A percentile compares a stretch with the other conserved stretches of the same genome.
These are phyloP conservation scores for Aspergillus proliferans DNA, from an alignment of 2,329 filamentous ascomycete species.

Conservation along the genomic window DNA sequence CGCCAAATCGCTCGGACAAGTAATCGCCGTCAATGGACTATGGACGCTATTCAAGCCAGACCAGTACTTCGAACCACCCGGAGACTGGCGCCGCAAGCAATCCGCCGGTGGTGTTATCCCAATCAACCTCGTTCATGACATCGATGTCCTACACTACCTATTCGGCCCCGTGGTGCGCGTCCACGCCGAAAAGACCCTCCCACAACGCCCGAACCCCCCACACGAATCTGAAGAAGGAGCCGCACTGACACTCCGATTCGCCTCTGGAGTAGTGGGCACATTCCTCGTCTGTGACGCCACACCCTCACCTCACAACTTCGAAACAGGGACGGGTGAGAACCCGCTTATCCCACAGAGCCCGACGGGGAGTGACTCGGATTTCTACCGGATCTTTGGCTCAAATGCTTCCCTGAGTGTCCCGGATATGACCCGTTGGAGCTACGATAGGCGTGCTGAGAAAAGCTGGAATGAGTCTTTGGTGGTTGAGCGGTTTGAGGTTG, in stretches of 20 bases:
- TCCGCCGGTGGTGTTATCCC: constrained; percentile 48
- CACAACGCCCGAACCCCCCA: constrained; percentile 32
- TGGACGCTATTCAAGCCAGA: constrained; percentile 50
- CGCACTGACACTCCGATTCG: constrained; percentile 49
- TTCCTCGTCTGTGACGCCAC: constrained; percentile 51
- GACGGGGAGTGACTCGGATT: constrained; percentile 30
- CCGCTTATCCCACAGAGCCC: constrained; percentile 39
- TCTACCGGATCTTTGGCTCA: constrained; percentile 53
- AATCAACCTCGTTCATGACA: constrained; percentile 58
- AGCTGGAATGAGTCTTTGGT: constrained; percentile 39
- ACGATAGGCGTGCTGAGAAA: constrained; percentile 33
- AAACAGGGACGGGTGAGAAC: constrained; percentile 55
- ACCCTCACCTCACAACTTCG: constrained; percentile 50
- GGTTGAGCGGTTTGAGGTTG: constrained; percentile 24
- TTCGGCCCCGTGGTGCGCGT: constrained; percentile 50
- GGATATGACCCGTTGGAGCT: constrained; percentile 48
- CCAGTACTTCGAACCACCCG: constrained; percentile 45
- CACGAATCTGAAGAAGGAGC: constrained; percentile 53
- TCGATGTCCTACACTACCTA: constrained; percentile 53
- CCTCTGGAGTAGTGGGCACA: constrained; percentile 50
- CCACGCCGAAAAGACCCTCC: constrained; percentile 43
- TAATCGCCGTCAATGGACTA: constrained; percentile 50
- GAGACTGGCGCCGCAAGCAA: constrained; percentile 43
- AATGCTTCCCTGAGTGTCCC: constrained; percentile 49
- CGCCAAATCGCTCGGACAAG: constrained; percentile 37